A percentile compares a stretch with the other conserved stretches of the same genome.
These are phyloP conservation scores for Scorias spongiosa DNA, from an alignment of 2,329 filamentous ascomycete species.

Conservation along the genomic window DNA sequence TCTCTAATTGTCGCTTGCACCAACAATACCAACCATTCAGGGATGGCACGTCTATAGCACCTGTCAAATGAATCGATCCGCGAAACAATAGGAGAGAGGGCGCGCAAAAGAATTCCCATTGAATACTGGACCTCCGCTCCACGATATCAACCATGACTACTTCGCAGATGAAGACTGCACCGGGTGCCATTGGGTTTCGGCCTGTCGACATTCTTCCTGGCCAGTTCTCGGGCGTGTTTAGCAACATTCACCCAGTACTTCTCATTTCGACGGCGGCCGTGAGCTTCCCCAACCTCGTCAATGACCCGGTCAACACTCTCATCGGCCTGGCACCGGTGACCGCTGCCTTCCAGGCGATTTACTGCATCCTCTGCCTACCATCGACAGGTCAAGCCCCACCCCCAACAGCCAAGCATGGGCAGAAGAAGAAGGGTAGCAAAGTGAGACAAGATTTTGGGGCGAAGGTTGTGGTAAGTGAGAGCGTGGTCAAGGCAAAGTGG, in stretches of 20 bases:
- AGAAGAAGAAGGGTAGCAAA: conserved; percentile 36
- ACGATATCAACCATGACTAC: no score
- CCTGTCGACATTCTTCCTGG: conserved; percentile 17
- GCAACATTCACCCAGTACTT: conserved; percentile 52
- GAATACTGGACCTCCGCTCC: no score
- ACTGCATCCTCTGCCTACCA: conserved; percentile 44
- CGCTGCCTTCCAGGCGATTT: conserved; percentile 46
- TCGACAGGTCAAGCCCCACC: conserved; percentile 27
- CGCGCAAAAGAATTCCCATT: no score
- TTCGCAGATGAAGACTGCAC: no score
- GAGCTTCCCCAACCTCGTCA: conserved; percentile 52
- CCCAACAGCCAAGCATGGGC: conserved; percentile 33
- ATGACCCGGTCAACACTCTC: conserved; percentile 52
- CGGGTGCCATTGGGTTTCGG: conserved; percentile 1
- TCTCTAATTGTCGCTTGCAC: no score
- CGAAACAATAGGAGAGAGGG: no score
- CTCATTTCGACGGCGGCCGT: conserved; percentile 49
- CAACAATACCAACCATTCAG: no score
- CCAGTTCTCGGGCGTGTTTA: conserved; percentile 28
- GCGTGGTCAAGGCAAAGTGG: neutral
- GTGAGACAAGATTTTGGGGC: conserved; percentile 31
- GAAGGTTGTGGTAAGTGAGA: conserved; percentile 27
- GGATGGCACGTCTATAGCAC: no score
- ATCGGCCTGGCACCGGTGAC: conserved; percentile 46
- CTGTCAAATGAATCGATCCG: no score